A percentile compares a stretch with the other conserved stretches of the same genome.
Conservation (phyloP, 495 filamentous ascomycete genomes). For the Tuber umbilicatum region DNA sequence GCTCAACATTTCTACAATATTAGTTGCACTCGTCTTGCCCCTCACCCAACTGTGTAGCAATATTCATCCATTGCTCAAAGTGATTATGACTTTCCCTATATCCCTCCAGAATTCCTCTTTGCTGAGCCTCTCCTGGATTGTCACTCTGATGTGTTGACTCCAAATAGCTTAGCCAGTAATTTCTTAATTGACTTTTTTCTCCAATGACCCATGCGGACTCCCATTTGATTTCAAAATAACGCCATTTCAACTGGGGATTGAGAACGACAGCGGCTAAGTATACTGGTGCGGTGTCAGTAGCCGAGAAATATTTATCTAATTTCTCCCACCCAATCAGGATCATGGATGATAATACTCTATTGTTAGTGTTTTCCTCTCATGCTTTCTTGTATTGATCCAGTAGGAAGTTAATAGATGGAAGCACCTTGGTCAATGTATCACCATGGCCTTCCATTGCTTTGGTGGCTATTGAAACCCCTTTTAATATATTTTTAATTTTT, state of each 20-base stretch:
- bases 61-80: not conserved
- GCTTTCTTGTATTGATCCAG: not conserved
- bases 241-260: slow-evolving; percentile 1
- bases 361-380: not conserved
- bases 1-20: not conserved
- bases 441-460: not conserved
- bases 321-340: not conserved
- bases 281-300: not conserved
- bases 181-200: not conserved
- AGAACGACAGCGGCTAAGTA: not conserved
- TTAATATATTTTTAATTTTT: not conserved
- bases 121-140: not conserved
- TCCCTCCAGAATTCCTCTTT: no score
- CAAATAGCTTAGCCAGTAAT: not conserved
- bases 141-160: not conserved
- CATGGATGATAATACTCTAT: not conserved
- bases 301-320: slow-evolving; percentile 5
- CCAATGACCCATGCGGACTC: not conserved
- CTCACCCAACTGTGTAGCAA: not conserved
- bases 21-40: not conserved
- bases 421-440: not conserved
- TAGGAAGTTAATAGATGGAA: not conserved
- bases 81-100: not conserved
- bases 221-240: not conserved
- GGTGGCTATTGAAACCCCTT: not conserved